Evolutionary conservation across 2,329 filamentous ascomycete species (phyloP), one percentile per base, ranked within the genome.

Genomic region (Alternaria gaisen): DNA sequence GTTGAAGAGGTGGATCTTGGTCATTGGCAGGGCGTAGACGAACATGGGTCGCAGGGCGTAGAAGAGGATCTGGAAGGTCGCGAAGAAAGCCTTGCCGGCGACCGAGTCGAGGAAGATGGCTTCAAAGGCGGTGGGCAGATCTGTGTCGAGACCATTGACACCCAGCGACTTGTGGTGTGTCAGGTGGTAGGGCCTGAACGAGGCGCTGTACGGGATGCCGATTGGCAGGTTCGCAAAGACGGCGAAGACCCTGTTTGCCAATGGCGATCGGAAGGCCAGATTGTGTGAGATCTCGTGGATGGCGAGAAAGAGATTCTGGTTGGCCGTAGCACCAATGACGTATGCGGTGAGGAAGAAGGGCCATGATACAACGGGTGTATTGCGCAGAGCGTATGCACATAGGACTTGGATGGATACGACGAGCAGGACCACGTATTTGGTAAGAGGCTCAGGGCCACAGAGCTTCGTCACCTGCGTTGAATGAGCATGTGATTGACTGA

Each of bases 201-300:
- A 94, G 67, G 95, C 95, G 77, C 93, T 97, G 78, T 99, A 99
- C 5, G 95, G 95, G 54, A 98, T 86, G 47, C 92, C 95, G 77
- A 99, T 99, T 48, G 95, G 95, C 47, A 99, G 83, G 80, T 99
- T 99, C 63, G 95, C 95, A 77, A 97, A 88, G 63, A 99, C 91
- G 67, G 95, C 95, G 67, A 98, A 86, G 53, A 97, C 77, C 20
- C 95, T 86, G 81, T 99, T 99, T 63, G 88, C 90, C 42, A 89
- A 78, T 1, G 92, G 86, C 26, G 88, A 94, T 68, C 88, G 88
- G 85, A 98, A 98, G 36, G 94, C 95, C 65, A 99, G 85, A 78
- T 99, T 99, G 83, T 99, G 95, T 16, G 93, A 97, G 79, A 99
- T 98, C 82, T 99, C 95, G 83, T 99, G 95, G 75, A 99, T 99